A percentile compares a stretch with the other conserved stretches of the same genome.
Conservation (phyloP, 768 basidiomycete genomes). For the Lactarius vividus region DNA sequence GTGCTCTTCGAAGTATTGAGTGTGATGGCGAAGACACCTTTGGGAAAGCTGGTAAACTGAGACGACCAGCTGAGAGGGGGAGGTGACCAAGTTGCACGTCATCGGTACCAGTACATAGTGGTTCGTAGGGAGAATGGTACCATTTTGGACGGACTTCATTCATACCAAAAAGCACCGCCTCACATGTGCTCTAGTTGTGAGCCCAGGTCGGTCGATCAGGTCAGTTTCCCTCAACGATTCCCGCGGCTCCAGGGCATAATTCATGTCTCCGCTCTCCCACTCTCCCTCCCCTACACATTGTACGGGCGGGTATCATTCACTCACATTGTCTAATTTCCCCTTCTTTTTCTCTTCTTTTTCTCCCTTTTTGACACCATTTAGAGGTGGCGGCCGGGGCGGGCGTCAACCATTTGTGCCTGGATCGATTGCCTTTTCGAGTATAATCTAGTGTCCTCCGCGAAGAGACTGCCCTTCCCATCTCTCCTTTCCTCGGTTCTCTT, state of each 20-base stretch:
- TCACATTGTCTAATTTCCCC: neutral
- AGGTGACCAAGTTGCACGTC: neutral
- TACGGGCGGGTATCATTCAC: neutral
- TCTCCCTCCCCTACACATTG: neutral
- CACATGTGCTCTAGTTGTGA: neutral
- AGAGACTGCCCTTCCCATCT: neutral
- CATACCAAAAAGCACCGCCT: neutral
- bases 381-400: neutral
- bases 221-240: no score
- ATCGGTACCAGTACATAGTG: neutral
- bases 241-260: no score
- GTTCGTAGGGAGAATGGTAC: neutral
- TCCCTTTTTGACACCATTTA: neutral
- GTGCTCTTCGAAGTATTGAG: slow-evolving; percentile 73
- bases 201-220: neutral
- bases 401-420: neutral
- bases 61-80: neutral
- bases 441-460: neutral
- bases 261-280: neutral
- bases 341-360: neutral
- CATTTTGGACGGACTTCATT: neutral
- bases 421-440: slow-evolving; percentile 2
- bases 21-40: slow-evolving; percentile 76
- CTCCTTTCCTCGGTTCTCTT: neutral
- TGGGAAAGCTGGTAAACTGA: slow-evolving; percentile 49